These are phyloP conservation scores for Tieghemiomyces parasiticus DNA, from an alignment of 192 early-diverging fungal genomes.

Conservation along the genomic window DNA sequence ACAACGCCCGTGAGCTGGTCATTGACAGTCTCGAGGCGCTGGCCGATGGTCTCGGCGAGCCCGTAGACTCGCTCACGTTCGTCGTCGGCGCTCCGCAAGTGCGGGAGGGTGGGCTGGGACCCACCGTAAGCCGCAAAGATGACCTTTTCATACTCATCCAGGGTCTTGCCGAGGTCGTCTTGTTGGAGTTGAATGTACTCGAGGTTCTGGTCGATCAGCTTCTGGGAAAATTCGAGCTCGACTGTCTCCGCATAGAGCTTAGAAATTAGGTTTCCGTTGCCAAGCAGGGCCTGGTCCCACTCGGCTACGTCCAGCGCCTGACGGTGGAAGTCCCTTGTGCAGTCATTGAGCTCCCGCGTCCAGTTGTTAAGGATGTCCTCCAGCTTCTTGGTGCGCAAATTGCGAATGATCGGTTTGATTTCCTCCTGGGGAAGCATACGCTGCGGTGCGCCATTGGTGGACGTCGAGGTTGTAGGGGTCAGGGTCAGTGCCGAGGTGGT, in stretches of 20 bases:
- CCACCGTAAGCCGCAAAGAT: conserved; percentile 30
- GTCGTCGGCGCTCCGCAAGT: conserved; percentile 47
- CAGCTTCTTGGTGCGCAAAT: conserved; percentile 70
- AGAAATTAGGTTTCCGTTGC: conserved; percentile 68
- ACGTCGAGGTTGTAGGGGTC: conserved; percentile 17
- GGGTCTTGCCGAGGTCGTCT: conserved; percentile 51
- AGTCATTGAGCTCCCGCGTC: conserved; percentile 65
- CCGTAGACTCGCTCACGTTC: conserved; percentile 76
- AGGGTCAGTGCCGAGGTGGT: conserved; percentile 17
- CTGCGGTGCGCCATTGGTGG: no score
- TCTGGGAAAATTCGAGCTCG: conserved; percentile 56
- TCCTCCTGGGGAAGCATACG: no score
- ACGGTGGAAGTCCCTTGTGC: conserved; percentile 68
- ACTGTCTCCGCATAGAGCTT: conserved; percentile 58
- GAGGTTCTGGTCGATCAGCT: conserved; percentile 69
- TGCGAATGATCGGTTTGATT: conserved; percentile 23
- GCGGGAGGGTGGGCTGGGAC: conserved; percentile 14
- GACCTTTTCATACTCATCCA: conserved; percentile 70
- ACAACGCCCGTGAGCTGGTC: conserved; percentile 64
- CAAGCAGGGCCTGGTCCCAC: conserved; percentile 77
- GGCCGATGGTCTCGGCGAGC: conserved; percentile 73
- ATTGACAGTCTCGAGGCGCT: conserved; percentile 75
- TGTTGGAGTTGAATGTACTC: conserved; percentile 83
- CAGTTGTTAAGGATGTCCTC: conserved; percentile 86
- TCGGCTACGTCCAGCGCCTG: conserved; percentile 68